phyloP scores from a whole-genome alignment of 2,329 filamentous ascomycete genomes.

The Aspergillus novoparasiticus region DNA sequence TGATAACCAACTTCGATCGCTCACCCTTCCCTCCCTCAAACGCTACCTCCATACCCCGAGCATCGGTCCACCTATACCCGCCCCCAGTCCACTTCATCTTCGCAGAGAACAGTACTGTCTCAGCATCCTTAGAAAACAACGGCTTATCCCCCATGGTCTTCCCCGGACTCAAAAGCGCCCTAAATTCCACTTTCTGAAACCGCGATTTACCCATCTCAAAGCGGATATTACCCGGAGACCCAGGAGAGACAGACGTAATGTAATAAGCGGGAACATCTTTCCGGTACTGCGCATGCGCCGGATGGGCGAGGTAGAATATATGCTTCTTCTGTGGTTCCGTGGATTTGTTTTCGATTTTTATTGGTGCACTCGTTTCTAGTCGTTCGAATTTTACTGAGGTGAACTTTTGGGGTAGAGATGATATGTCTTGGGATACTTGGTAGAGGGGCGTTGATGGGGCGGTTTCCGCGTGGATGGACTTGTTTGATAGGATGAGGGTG shows the following conservation, averaged over 20 bases:
- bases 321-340: not conserved
- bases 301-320: slow-evolving; percentile 13
- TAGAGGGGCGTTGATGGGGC: slow-evolving; percentile 5
- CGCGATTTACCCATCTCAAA: slow-evolving; percentile 10
- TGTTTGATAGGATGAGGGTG: not conserved
- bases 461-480: not conserved
- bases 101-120: slow-evolving; percentile 2
- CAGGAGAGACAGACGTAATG: slow-evolving; percentile 6
- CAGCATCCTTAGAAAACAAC: not conserved
- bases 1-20: slow-evolving; percentile 8
- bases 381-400: not conserved
- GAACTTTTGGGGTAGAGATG: not conserved
- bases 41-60: slow-evolving; percentile 9
- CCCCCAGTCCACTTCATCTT: slow-evolving; percentile 6
- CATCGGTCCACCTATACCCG: slow-evolving; percentile 14
- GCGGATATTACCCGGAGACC: slow-evolving; percentile 17
- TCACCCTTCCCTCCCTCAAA: slow-evolving; percentile 11
- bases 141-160: slow-evolving; percentile 3
- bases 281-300: slow-evolving; percentile 20
- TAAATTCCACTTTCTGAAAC: slow-evolving; percentile 10
- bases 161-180: not conserved
- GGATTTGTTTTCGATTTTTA: not conserved
- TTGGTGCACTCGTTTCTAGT: not conserved
- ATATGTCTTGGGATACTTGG: slow-evolving; percentile 1
- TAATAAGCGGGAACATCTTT: slow-evolving; percentile 21